Base-by-base conservation (phyloP, 495 filamentous ascomycete genomes). In the Podospora bellae-mahoneyi region DNA sequence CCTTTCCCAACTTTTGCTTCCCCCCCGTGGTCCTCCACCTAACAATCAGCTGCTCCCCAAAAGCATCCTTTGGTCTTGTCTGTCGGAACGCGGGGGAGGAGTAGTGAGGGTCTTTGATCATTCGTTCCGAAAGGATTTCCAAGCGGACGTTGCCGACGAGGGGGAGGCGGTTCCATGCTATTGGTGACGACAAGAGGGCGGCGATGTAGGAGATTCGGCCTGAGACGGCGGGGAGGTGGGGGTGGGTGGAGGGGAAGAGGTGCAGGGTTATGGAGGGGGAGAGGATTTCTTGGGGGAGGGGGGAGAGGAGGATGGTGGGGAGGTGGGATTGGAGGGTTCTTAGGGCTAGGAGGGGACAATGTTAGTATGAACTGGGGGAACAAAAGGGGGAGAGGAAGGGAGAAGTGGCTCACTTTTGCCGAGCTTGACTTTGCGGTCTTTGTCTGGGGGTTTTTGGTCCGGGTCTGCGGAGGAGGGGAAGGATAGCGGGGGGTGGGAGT, bases 231-330 rank as follows among this genome's bases (percentile, higher is more conserved):
- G 95, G 95, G 15, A 99, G 91, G 75, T 97, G 91, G 2, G 93
- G 96, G 74, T 99, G 96, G 0, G 95, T 97, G 2, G 93, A 93
- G 30, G 95, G 95, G 81, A 99, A 99, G 66, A 98, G 91, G 78
- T 96, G 91, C 30, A 99, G 88, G n/a, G 88, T 90, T 69, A 98
- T 95, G 74, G 88, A 87, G 0, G 94, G 95, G 0, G 91, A 91
- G 72, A 99, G 91, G 72, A 99, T 91, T 58, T 92, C 88, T 60
- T 89, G 87, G 2, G 95, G 95, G 1, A 97, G 85, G 5, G 88
- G 89, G 9, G 93, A 90, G 72, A 91, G 89, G 19, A 99, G 85
- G 30, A 99, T 86, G 16, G 90, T 92, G 19, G 95, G 94, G 34
- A 99, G 89, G 66, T 89, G 90, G 30, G 90, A 87, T 79, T 96